A percentile compares a stretch with the other conserved stretches of the same genome.
These are phyloP conservation scores for Alternaria sp. DNA, from an alignment of 2,329 filamentous ascomycete species.

Conservation along the genomic window DNA sequence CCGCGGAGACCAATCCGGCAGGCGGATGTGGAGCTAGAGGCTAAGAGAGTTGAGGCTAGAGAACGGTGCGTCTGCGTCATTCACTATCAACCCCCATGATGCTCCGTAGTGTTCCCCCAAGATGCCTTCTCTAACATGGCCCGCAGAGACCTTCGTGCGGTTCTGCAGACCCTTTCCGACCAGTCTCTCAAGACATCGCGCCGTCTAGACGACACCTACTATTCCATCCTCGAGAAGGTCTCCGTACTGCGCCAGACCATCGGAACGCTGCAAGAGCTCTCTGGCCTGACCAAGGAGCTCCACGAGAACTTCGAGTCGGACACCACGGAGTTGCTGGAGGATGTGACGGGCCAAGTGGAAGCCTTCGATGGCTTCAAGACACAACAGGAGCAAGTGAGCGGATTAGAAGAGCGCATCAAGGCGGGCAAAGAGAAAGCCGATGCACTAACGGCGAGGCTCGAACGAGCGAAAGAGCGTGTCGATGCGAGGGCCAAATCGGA, in stretches of 20 bases:
- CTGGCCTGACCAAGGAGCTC: conserved; percentile 64
- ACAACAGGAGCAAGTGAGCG: conserved; percentile 68
- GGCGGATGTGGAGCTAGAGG: conserved; percentile 50
- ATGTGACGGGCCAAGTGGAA: conserved; percentile 67
- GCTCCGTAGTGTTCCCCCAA: neutral
- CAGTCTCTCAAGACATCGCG: conserved; percentile 68
- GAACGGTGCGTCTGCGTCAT: conserved; percentile 40
- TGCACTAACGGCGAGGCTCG: conserved; percentile 67
- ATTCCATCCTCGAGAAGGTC: conserved; percentile 73
- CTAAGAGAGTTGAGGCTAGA: conserved; percentile 43
- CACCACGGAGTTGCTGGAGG: conserved; percentile 63
- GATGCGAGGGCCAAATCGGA: conserved; percentile 73
- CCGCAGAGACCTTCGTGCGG: conserved; percentile 47
- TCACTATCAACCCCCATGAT: neutral
- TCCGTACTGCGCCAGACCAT: conserved; percentile 69
- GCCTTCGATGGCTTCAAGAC: conserved; percentile 67
- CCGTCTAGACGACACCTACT: conserved; percentile 76
- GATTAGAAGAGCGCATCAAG: conserved; percentile 67
- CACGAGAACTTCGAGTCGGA: conserved; percentile 66
- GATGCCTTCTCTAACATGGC: conserved; percentile 21
- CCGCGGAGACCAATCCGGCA: conserved; percentile 42
- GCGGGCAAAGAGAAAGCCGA: conserved; percentile 66
- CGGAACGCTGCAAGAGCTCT: conserved; percentile 69
- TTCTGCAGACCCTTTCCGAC: conserved; percentile 58
- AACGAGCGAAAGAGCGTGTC: conserved; percentile 67